Base-by-base conservation (phyloP, 495 filamentous ascomycete genomes). In the Penicilliopsis zonata region DNA sequence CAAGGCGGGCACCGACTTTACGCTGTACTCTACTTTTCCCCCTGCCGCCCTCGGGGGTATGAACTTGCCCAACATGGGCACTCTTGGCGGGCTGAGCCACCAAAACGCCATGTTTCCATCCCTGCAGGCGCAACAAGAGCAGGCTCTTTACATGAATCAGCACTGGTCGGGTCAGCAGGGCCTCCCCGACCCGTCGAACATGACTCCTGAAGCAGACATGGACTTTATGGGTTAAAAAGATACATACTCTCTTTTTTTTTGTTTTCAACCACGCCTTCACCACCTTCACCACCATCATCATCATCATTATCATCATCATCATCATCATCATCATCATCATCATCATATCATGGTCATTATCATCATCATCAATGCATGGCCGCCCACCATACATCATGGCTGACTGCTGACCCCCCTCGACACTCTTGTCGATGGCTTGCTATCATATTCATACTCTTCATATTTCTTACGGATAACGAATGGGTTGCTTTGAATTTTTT, bases 1-100 rank as follows among this genome's bases (percentile, higher is more conserved):
- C n/a, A 52, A 57, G 20, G 45, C 50, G 6, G 49, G 48, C 12
- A 46, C 45, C 9, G 69, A 73, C 37, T 72, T 72, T 31, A 50
- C 63, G 14, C 57, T 72, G 1, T 73, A 44, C 25, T 34, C 42
- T 8, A 34, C 37, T 2, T 36, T 21, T 9, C 23, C 33, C 1
- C 30, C 24, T n/a, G 3, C 16, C 5, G 13, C 26, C 15, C 27
- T 13, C 13, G 37, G 9, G 10, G 28, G 30, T 20, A 35, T 23
- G 34, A 41, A 15, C 34, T 33, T 25, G 34, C 28, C 24, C 33
- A 33, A 15, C 29, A 13, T 13, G 5, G 17, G 22, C 24, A 33
- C 13, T 31, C 30, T 12, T 34, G 9, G n/a, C 16, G 14, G 30
- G 18, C 7, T 24, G 31, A n/a, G 19, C 5, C 14, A 13, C 14